Evolutionary conservation across 2,329 filamentous ascomycete species (phyloP), one percentile per base, ranked within the genome.

Genomic region (Tolypocladium ophioglossoides): DNA sequence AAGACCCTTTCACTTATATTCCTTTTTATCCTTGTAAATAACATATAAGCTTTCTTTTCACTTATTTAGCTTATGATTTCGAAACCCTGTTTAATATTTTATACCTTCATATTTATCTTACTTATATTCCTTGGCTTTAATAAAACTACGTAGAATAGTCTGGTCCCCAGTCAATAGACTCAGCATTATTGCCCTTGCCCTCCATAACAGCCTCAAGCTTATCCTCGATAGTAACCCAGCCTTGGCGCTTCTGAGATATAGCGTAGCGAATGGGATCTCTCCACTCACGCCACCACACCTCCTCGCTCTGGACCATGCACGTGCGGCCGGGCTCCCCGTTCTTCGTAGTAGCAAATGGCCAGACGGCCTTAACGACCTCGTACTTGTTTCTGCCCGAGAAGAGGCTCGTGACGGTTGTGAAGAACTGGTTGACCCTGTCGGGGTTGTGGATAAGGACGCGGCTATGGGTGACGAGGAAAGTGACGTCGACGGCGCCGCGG

Each of bases 291-390:
- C 78, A 82, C 78, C 79, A 82, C 2, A 70, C 71, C 62, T 79
- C 77, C 64, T 83, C 78, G 55, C 72, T 78, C 64, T 80, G 77
- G n/a, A 82, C 77, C 3, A 71, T 69, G 58, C 73, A 80, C 52
- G 64, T 65, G 50, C 75, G 71, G 14, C 63, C 73, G n/a, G 57
- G 63, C 57, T 76, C 76, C 40, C 69, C 77, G 58, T 66, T 74
- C 61, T 64, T 69, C 4, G 70, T 68, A 57, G 76, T 77, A 2
- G 79, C 79, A 65, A 80, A 82, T 4, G 78, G 79, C 79, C 79
- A 83, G 1, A 82, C 73, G 1, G 74, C 71, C 62, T 79, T 78
- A 50, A 79, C 71, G 3, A 80, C 76, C 63, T 81, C 78, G 58
- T 81, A 82, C 57, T 72, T 76, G 62, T 73, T 75, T 63, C 75